These are phyloP conservation scores for Kuraishia borneana DNA, from an alignment of 805 yeast genomes.

Conservation along the genomic window DNA sequence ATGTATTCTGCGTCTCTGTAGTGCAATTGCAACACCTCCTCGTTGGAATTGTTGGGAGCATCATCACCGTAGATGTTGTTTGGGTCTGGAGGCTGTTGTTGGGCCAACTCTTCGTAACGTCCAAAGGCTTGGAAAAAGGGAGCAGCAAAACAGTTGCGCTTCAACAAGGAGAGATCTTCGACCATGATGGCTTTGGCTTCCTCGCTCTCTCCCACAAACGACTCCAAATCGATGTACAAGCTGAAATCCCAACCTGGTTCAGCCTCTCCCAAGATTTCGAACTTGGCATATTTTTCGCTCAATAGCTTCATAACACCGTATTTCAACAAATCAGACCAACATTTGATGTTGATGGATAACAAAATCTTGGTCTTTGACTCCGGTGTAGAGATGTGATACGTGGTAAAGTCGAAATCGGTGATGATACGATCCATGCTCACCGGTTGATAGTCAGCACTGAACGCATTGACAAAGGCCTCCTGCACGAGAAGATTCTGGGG, in stretches of 20 bases:
- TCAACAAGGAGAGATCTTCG: conserved; percentile 58
- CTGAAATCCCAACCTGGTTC: conserved; percentile 83
- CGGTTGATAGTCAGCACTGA: conserved; percentile 35
- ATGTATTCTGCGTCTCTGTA: conserved; percentile 93
- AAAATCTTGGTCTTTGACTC: conserved; percentile 55
- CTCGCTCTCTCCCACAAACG: conserved; percentile 24
- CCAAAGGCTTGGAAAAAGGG: conserved; percentile 83
- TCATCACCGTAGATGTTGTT: conserved; percentile 30
- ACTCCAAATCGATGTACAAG: conserved; percentile 49
- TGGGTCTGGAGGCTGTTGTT: conserved; percentile 23
- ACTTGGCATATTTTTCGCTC: conserved; percentile 35
- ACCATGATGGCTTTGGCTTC: conserved; percentile 44
- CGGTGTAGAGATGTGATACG: conserved; percentile 87
- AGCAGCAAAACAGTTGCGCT: conserved; percentile 83
- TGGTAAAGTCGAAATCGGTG: conserved; percentile 93
- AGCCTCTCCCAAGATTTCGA: conserved; percentile 26
- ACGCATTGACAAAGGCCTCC: conserved; percentile 67
- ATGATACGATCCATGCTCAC: conserved; percentile 71
- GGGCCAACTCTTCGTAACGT: conserved; percentile 62
- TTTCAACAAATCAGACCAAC: conserved; percentile 61
- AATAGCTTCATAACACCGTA: conserved; percentile 55
- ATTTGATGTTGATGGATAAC: conserved; percentile 62
- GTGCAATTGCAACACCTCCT: conserved; percentile 56
- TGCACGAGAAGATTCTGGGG: conserved; percentile 75
- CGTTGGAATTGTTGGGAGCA: conserved; percentile 25